phyloP scores from a whole-genome alignment of 306 rosid genomes.

The Trichosanthes cucumerina region DNA sequence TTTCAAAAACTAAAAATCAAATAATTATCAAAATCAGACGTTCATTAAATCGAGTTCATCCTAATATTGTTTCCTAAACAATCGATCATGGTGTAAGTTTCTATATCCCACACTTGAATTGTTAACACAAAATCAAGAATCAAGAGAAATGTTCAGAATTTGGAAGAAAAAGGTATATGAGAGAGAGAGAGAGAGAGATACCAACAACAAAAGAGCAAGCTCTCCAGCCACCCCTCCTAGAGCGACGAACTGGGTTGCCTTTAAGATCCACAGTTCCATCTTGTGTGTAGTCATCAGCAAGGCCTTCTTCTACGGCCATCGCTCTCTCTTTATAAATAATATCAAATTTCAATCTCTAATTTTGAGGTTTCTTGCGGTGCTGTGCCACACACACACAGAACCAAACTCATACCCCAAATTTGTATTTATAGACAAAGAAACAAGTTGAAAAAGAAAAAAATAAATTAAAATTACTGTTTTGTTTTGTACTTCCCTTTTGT shows the following conservation, averaged over 20 bases:
- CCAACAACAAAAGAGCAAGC: constrained; percentile 87
- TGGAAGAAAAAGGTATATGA: too few species aligned
- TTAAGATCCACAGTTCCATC: constrained; percentile 81
- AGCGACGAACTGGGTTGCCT: constrained; percentile 63
- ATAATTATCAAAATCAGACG: too few species aligned
- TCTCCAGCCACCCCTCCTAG: constrained; percentile 73
- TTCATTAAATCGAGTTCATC: too few species aligned
- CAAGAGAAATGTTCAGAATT: background rate
- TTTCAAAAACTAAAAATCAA: too few species aligned
- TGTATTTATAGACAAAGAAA: background rate
- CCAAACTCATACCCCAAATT: background rate
- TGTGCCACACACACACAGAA: background rate
- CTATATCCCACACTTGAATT: too few species aligned
- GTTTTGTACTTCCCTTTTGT: background rate
- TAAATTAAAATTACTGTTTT: background rate
- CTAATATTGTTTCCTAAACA: too few species aligned
- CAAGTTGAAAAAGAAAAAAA: background rate
- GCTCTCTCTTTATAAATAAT: background rate
- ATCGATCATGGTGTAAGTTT: too few species aligned
- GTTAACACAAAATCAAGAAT: background rate
- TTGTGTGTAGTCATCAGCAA: constrained; percentile 36
- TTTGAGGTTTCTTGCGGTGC: background rate
- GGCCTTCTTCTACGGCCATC: constrained; percentile 40
- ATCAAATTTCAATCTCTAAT: background rate
- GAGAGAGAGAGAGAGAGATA: constrained; percentile 13